Evolutionary conservation across 2,329 filamentous ascomycete genomes (phyloP).

Genomic region (Trichoderma cornu-damae): DNA sequence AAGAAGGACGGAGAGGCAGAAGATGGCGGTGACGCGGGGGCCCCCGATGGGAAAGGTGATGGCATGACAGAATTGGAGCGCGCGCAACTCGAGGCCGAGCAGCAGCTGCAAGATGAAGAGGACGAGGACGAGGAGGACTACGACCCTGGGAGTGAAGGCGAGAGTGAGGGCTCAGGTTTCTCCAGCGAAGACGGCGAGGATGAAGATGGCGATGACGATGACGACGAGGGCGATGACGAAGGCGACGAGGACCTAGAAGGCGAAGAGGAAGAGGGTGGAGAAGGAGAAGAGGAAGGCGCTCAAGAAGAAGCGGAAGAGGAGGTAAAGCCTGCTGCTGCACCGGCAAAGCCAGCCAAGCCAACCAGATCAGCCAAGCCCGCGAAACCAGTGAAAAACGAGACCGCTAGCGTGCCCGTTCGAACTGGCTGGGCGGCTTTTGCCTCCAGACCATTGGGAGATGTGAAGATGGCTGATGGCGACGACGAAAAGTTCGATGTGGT

Average conservation of each 20-base stretch:
- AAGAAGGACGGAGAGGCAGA: constrained; percentile 40
- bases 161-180: constrained; percentile 52
- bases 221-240: constrained; percentile 37
- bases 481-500: constrained; percentile 34
- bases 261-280: constrained; percentile 30
- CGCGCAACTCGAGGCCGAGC: constrained; percentile 48
- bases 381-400: constrained; percentile 16
- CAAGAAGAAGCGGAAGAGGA: constrained; percentile 32
- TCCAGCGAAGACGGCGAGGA: constrained; percentile 50
- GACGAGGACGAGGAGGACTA: constrained; percentile 64
- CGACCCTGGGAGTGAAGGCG: constrained; percentile 56
- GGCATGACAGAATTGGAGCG: constrained; percentile 46
- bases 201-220: constrained; percentile 45
- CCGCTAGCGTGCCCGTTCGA: constrained; percentile 23
- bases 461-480: constrained; percentile 30
- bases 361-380: neutral
- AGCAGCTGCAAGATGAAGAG: constrained; percentile 53
- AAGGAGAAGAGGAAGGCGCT: constrained; percentile 31
- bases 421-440: constrained; percentile 32
- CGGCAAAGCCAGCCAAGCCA: constrained; percentile 17
- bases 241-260: constrained; percentile 37
- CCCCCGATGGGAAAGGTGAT: constrained; percentile 34
- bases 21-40: constrained; percentile 31
- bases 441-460: constrained; percentile 24
- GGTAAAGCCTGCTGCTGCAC: constrained; percentile 20